A percentile compares a stretch with the other conserved stretches of the same genome.
Conservation (phyloP, 805 yeast species). For the Maudiozyma saulgeensis region DNA sequence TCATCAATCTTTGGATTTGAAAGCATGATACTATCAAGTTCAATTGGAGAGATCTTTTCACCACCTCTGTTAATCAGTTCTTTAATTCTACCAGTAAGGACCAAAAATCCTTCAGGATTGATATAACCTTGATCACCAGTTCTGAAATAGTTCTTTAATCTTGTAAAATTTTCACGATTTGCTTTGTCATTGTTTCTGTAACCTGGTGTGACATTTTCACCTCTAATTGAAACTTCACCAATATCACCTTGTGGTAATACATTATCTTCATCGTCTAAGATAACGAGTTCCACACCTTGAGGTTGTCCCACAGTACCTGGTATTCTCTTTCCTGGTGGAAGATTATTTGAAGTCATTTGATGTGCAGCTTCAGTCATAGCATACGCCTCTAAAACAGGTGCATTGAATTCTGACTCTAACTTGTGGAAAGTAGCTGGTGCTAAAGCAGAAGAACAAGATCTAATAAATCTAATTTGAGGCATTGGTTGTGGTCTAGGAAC, state of each 20-base stretch:
- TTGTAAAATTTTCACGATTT: slow-evolving; percentile 54
- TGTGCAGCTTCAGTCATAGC: slow-evolving; percentile 81
- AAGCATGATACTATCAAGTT: slow-evolving; percentile 53
- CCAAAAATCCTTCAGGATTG: slow-evolving; percentile 49
- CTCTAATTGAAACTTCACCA: slow-evolving; percentile 65
- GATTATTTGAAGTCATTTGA: slow-evolving; percentile 64
- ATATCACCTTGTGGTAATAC: slow-evolving; percentile 40
- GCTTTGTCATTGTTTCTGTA: slow-evolving; percentile 67
- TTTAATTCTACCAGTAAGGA: slow-evolving; percentile 61
- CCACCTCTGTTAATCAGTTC: slow-evolving; percentile 73
- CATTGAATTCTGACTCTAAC: slow-evolving; percentile 47
- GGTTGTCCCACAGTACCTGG: slow-evolving; percentile 71
- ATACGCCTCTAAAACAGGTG: slow-evolving; percentile 68
- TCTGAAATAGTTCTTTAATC: slow-evolving; percentile 49
- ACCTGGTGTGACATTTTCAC: slow-evolving; percentile 61
- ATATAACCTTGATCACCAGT: slow-evolving; percentile 71
- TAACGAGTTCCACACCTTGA: slow-evolving; percentile 55
- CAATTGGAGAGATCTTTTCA: slow-evolving; percentile 68
- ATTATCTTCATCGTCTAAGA: slow-evolving; percentile 43
- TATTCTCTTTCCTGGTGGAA: slow-evolving; percentile 55
- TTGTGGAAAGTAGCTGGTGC: slow-evolving; percentile 55
- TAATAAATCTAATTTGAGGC: slow-evolving; percentile 53
- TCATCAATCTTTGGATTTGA: slow-evolving; percentile 54
- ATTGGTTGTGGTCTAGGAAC: slow-evolving; percentile 39
- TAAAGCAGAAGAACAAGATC: slow-evolving; percentile 64